A percentile compares a stretch with the other conserved stretches of the same genome.
Conservation (phyloP, 2,329 filamentous ascomycete genomes). For the Pseudogymnoascus sp. region DNA sequence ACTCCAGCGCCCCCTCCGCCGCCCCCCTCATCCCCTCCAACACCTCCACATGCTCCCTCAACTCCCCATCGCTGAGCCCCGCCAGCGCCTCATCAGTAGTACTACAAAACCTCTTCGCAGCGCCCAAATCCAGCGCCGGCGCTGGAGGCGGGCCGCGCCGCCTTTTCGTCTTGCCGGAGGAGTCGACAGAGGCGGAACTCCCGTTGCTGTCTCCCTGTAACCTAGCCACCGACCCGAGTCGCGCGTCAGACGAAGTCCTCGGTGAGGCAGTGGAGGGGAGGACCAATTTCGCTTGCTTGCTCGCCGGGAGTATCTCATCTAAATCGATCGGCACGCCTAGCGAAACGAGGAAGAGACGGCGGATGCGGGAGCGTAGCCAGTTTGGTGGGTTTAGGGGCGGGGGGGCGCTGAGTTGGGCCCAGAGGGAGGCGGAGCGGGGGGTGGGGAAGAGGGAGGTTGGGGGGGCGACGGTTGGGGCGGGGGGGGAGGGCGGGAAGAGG, state of each 20-base stretch:
- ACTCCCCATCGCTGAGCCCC: slow-evolving; percentile 70
- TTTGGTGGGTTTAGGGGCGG: slow-evolving; percentile 92
- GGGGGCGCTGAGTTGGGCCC: slow-evolving; percentile 92
- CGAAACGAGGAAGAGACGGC: slow-evolving; percentile 89
- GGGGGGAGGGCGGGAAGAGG: slow-evolving; percentile 53
- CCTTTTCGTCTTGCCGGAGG: slow-evolving; percentile 43
- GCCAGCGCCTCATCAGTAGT: slow-evolving; percentile 77
- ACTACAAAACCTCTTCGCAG: slow-evolving; percentile 67
- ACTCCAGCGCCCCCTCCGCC: slow-evolving; percentile 71
- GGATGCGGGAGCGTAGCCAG: slow-evolving; percentile 93
- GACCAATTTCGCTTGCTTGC: slow-evolving; percentile 95
- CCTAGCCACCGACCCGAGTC: slow-evolving; percentile 20
- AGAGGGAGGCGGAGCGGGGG: slow-evolving; percentile 79
- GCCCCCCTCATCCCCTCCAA: slow-evolving; percentile 61
- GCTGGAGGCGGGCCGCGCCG: slow-evolving; percentile 54
- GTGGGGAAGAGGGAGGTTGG: slow-evolving; percentile 65
- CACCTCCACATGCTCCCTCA: slow-evolving; percentile 60
- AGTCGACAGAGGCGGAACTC: slow-evolving; percentile 51
- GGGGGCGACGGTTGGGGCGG: slow-evolving; percentile 31
- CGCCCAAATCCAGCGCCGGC: slow-evolving; percentile 70
- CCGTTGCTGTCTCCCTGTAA: slow-evolving; percentile 36
- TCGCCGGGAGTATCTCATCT: slow-evolving; percentile 92
- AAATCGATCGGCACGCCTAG: slow-evolving; percentile 92
- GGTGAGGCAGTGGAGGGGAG: slow-evolving; percentile 62
- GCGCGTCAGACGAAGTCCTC: slow-evolving; percentile 46